Conservation (phyloP, 352 stramenopile genomes). For the Phytophthora sp. region DNA sequence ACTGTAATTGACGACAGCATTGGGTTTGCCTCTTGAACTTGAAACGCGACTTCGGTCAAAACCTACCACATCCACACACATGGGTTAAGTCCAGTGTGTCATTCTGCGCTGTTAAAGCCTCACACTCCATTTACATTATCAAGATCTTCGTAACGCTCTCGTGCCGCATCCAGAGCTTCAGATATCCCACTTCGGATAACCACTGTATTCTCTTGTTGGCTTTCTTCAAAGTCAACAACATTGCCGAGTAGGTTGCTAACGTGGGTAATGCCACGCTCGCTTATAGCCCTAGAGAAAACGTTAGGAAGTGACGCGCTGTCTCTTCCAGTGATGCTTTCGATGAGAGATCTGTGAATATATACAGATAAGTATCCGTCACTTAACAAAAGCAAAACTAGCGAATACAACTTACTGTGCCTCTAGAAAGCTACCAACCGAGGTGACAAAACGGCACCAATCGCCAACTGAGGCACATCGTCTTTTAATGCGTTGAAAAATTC, state of each 20-base stretch:
- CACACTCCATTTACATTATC: slow-evolving; percentile 59
- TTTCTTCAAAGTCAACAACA: slow-evolving; percentile 87
- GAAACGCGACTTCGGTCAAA: slow-evolving; percentile 81
- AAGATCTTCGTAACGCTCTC: slow-evolving; percentile 79
- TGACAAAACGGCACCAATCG: slow-evolving; percentile 72
- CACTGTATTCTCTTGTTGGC: slow-evolving; percentile 55
- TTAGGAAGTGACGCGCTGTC: slow-evolving; percentile 30
- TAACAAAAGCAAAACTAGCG: neutral
- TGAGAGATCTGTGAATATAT: slow-evolving; percentile 25
- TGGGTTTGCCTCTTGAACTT: slow-evolving; percentile 80
- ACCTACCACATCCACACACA: slow-evolving; percentile 44
- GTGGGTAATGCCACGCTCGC: slow-evolving; percentile 54
- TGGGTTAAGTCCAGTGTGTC: too few relatives aligned
- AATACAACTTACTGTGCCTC: slow-evolving; percentile 60
- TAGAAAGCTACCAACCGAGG: slow-evolving; percentile 68
- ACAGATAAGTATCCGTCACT: neutral
- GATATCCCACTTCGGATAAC: slow-evolving; percentile 80
- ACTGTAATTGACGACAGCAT: slow-evolving; percentile 78
- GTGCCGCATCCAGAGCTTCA: slow-evolving; percentile 66
- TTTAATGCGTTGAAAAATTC: slow-evolving; percentile 71
- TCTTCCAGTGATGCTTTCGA: slow-evolving; percentile 17
- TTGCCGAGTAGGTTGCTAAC: slow-evolving; percentile 84
- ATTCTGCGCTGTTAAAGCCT: neutral
- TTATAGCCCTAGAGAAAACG: slow-evolving; percentile 38
- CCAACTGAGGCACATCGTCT: slow-evolving; percentile 61